Evolutionary conservation across 208 protist species (phyloP), one percentile per base, ranked within the genome.

Genomic region (Leishmania arabica): DNA sequence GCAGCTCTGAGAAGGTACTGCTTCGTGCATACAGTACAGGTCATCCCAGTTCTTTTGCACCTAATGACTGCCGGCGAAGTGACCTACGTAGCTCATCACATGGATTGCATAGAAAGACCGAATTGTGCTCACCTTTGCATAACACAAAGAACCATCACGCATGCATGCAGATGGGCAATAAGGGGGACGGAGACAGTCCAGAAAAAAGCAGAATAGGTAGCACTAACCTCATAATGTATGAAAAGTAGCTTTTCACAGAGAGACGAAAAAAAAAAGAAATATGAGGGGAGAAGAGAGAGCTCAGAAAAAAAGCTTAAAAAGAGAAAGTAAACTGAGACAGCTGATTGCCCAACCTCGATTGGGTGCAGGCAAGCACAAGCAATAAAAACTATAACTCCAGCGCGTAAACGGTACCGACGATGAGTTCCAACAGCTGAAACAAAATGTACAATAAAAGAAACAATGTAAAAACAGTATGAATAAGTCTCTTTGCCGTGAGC

Each of bases 191-290:
- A 34, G 58, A 13, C n/a, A 66, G 24, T 19, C 8, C 2, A 19
- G 3, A 66, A 66, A 84, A 71, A 79, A 89, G 65, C 21, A 77
- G 42, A 62, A 64, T 66, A 72, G 7, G 49, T 71, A 75, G 56
- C 9, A 72, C 24, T 31, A 58, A 79, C 40, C 15, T 60, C 72
- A 40, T 40, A 76, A 42, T 45, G 58, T 75, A 7, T 75, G 70
- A 15, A 31, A 27, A 75, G 45, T 31, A 24, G 31, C n/a, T 54
- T 75, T 75, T 34, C 31, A 53, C 40, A 58, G 27, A 24, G 45
- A 17, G 51, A 37, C 6, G 69, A 58, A 31, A 24, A 62, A 24
- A 77, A 58, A 45, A 73, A 19, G 6, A 21, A 42, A 82, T 0
- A 75, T 49, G 24, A 49, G 54, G 54, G 78, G 78, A 78, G 78